Evolutionary conservation across 352 stramenopile genomes (phyloP), one percentile per base, ranked within the genome.

Genomic region (Globisporangium camurandrum): DNA sequence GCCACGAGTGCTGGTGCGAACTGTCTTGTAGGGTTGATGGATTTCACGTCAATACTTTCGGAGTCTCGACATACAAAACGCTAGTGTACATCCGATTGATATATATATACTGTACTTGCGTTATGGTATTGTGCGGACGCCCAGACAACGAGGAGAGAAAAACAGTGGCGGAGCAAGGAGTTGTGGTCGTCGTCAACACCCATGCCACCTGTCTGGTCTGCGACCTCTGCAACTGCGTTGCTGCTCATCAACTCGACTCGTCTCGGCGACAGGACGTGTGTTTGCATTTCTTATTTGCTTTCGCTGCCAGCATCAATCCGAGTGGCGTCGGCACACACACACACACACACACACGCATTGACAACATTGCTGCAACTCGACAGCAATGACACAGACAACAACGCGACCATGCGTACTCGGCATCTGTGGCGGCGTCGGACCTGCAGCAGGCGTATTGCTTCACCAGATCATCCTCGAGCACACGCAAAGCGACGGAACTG

Each of bases 381-480:
- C 9, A 17, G n/a, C 36, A 19, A 41, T 41, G 36, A 41, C 36
- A 19, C 36, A 41, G 36, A n/a, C 40, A 23, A 17, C 27, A 3
- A 17, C 16, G 46, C 22, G 22, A 14, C 41, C 28, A 11, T 45
- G 36, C n/a, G 37, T 90, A 61, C 59, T 90, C 27, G 78, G 75
- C 52, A 86, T 90, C 56, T 86, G 75, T 49, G 78, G 78, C 24
- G 78, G 78, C 56, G 78, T 88, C 16, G 78, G 78, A 0, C 78
- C 78, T 1, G 78, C 78, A 5, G 78, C 78, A 1, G 78, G 78
- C 8, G 53, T 90, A 54, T 64, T 88, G 51, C 62, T 90, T 49
- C 78, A 90, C 39, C 73, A 88, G 48, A 66, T 77, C 47, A 81
- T 90, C 46, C 61, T 90, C 22, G 54, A 86, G 46, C 66, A 90